Evolutionary conservation across 768 basidiomycete species (phyloP).

Genomic region (Phanerochaete sordida): DNA sequence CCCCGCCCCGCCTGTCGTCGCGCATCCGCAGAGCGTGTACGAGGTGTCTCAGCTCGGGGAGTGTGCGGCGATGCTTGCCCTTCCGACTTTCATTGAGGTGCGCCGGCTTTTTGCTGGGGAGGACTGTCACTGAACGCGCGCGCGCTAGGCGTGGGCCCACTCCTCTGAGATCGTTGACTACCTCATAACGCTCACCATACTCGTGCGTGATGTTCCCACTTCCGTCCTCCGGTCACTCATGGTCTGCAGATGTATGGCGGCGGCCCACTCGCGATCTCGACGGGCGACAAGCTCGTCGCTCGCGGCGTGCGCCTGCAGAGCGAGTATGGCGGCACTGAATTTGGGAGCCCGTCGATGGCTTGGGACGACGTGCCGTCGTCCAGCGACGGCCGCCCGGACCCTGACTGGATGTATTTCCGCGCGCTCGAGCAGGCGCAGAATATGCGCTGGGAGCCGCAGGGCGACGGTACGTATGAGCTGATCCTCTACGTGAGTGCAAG

Average conservation of each 20-base stretch:
- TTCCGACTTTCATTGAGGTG: slow-evolving; percentile 18
- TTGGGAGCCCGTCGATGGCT: slow-evolving; percentile 6
- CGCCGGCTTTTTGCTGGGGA: not conserved
- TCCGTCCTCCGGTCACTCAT: not conserved
- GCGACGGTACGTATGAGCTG: slow-evolving; percentile 10
- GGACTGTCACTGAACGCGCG: not conserved
- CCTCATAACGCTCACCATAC: slow-evolving; percentile 4
- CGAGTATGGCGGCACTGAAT: slow-evolving; percentile 14
- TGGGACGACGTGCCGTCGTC: not conserved
- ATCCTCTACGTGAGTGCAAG: slow-evolving; percentile 7
- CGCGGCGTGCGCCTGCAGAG: slow-evolving; percentile 9
- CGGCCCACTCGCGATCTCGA: slow-evolving; percentile 9
- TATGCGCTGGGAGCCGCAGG: slow-evolving; percentile 9
- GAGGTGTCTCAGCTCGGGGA: not conserved
- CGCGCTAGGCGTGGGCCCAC: slow-evolving; percentile 15
- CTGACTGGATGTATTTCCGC: slow-evolving; percentile 7
- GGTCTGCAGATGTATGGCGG: slow-evolving; percentile 10
- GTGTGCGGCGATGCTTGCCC: slow-evolving; percentile 3
- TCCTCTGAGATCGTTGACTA: slow-evolving; percentile 9
- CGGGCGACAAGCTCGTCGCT: slow-evolving; percentile 7
- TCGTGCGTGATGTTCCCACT: slow-evolving; percentile 2
- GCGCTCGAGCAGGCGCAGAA: not conserved
- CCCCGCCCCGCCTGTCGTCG: slow-evolving; percentile 12
- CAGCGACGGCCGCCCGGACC: not conserved
- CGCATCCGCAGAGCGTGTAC: slow-evolving; percentile 14